Base-by-base conservation (phyloP, 2,329 filamentous ascomycete genomes). In the Clathrospora elynae region DNA sequence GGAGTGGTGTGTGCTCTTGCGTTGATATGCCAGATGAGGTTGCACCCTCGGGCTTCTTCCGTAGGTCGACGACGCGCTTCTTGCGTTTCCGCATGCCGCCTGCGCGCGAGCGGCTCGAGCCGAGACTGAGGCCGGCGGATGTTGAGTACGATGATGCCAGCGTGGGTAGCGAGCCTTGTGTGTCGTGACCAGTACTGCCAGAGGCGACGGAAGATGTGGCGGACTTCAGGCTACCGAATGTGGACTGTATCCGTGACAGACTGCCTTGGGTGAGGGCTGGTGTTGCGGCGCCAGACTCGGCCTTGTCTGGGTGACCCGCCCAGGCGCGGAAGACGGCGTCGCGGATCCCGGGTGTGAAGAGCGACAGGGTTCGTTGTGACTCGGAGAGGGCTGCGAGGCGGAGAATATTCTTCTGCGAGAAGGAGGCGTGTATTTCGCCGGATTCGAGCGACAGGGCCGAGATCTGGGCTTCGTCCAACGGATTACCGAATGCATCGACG, bases 251-350 rank as follows among this genome's bases (percentile, higher is more conserved):
- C 37, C 75, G 64, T 4, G 74, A 76, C 3, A 78, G 54, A 13
- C 72, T 75, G 8, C 71, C 69, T 33, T 68, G 67, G 41, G 74
- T 71, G 40, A 73, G 66, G 4, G 64, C 65, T 6, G 74, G 73
- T 11, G 73, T 74, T 19, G 56, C 61, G 5, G 63, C 50, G 11
- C 73, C 70, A 14, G 74, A 66, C 26, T 93, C 88, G 29, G 78
- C 78, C 44, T 84, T 78, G 49, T 96, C 90, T 35, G 82, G 79
- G 23, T 86, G 83, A 26, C 87, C 87, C 11, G 92, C 88, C 89
- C 91, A 96, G 20, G 92, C 93, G 46, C 93, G 83, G 70, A 95
- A 96, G 17, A 97, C 86, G 3, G 89, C 88, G 68, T 97, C 90
- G 37, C 83, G 78, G 45, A 97, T 92, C n/a, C 86, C 84, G 0